These are phyloP conservation scores for Echium plantagineum DNA, from an alignment of 257 asterid species.

Conservation along the genomic window DNA sequence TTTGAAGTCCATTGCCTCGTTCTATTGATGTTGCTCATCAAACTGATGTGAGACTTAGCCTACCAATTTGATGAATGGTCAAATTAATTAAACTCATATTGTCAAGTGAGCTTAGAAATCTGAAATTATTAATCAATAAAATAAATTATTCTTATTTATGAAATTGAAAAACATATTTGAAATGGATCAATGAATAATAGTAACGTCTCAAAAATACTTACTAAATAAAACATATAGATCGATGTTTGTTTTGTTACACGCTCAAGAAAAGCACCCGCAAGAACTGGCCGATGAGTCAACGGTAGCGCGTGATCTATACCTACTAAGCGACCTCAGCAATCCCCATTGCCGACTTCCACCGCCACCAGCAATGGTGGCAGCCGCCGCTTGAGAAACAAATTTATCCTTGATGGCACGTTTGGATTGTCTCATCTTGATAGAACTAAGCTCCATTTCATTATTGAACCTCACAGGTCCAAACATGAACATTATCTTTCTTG, in stretches of 20 bases:
- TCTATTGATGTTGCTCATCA: background rate
- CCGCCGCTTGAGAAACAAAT: constrained; percentile 3
- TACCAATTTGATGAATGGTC: background rate
- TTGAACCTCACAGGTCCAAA: constrained; percentile 65
- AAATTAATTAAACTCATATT: background rate
- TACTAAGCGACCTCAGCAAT: background rate
- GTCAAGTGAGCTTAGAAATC: no score
- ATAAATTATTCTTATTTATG: no score
- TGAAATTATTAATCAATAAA: no score
- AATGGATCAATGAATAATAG: no score
- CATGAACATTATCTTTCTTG: constrained; percentile 60
- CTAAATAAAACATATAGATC: no score
- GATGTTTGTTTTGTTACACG: no score
- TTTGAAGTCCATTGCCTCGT: background rate
- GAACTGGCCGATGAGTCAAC: background rate
- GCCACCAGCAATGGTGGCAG: background rate
- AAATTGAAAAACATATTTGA: no score
- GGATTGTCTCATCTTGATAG: constrained; percentile 46
- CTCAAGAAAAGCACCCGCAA: background rate
- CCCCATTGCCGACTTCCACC: background rate
- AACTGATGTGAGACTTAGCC: background rate
- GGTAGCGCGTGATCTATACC: background rate
- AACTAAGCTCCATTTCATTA: constrained; percentile 71
- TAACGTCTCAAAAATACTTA: no score
- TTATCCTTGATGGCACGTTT: constrained; percentile 6